A percentile compares a stretch with the other conserved stretches of the same genome.
phyloP scores from a whole-genome alignment of 768 basidiomycete species.

The Pleurotus djamor region DNA sequence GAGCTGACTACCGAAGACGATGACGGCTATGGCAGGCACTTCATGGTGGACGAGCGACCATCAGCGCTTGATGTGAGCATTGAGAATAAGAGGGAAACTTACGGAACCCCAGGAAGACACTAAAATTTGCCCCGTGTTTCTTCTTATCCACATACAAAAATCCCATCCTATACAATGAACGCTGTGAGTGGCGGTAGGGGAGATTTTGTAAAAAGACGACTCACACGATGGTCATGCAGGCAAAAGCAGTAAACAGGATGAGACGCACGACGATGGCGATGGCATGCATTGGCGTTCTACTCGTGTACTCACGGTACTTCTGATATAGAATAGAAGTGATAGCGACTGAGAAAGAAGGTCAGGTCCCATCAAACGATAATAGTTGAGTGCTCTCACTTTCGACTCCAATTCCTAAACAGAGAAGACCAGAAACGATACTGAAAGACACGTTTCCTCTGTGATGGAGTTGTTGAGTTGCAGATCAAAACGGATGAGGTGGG shows the following conservation, averaged over 20 bases:
- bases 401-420: neutral
- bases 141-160: neutral
- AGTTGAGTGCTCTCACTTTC: neutral
- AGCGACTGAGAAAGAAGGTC: neutral
- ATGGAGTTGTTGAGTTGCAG: neutral
- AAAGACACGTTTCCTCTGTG: neutral
- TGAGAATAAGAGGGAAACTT: neutral
- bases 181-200: neutral
- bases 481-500: neutral
- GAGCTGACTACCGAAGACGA: constrained; percentile 4
- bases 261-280: constrained; percentile 1
- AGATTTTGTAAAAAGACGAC: neutral
- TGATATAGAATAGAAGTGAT: neutral
- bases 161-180: neutral
- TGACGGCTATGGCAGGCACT: neutral
- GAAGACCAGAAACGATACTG: neutral
- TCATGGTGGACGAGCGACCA: neutral
- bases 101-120: neutral
- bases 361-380: too few species aligned
- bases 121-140: neutral
- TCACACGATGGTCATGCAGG: neutral
- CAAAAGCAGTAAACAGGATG: constrained; percentile 1
- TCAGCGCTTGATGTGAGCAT: neutral
- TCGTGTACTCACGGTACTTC: neutral
- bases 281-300: neutral